These are phyloP conservation scores for Tieghemostelium lacteum DNA, from an alignment of 78 protist species.

Conservation along the genomic window DNA sequence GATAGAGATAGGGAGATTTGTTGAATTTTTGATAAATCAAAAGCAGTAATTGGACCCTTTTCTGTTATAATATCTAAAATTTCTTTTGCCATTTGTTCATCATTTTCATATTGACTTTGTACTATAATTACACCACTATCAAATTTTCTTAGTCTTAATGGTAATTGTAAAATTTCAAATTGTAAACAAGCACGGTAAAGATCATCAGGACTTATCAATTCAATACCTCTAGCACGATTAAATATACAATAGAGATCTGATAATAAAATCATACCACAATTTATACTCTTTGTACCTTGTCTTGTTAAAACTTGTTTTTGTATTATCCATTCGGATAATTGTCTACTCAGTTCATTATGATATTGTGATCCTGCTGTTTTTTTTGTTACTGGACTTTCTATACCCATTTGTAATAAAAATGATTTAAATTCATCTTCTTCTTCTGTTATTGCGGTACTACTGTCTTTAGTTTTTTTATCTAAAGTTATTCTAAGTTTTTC, in stretches of 20 bases:
- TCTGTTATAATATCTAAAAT: conserved; percentile 41
- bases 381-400: conserved; percentile 70
- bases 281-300: not conserved
- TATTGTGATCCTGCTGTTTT: conserved; percentile 66
- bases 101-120: conserved; percentile 53
- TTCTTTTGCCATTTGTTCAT: conserved; percentile 64
- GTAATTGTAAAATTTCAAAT: conserved; percentile 61
- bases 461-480: conserved; percentile 12
- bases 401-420: conserved; percentile 72
- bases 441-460: not conserved
- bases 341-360: conserved; percentile 56
- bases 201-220: conserved; percentile 78
- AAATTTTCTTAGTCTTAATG: conserved; percentile 45
- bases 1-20: conserved; percentile 49
- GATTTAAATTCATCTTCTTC: conserved; percentile 57
- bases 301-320: conserved; percentile 14
- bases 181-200: conserved; percentile 67
- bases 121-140: conserved; percentile 76
- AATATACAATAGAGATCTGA: conserved; percentile 74
- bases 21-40: conserved; percentile 45
- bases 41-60: conserved; percentile 52
- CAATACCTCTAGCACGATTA: conserved; percentile 75
- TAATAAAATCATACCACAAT: conserved; percentile 58
- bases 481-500: conserved; percentile 29
- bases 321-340: conserved; percentile 63